These are phyloP conservation scores for Mycena vulgaris DNA, from an alignment of 768 basidiomycete species.

Conservation along the genomic window DNA sequence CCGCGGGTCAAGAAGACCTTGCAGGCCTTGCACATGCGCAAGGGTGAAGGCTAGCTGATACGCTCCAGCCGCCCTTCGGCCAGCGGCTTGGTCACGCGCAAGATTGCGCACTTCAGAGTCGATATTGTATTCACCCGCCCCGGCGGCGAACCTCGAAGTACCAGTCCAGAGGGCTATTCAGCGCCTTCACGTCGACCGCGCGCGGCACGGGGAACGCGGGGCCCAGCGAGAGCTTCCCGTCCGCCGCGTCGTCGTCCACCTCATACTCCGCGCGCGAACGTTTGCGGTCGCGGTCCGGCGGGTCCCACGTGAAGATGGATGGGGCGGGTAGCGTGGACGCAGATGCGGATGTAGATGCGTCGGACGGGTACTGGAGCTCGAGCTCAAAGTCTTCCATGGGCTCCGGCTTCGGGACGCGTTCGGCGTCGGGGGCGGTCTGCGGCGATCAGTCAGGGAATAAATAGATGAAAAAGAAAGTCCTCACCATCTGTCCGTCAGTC, in stretches of 20 bases:
- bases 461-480: neutral
- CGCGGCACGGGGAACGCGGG: neutral
- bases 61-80: no score
- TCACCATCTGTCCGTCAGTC: neutral
- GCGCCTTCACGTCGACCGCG: neutral
- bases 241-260: neutral
- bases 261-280: slow-evolving; percentile 20
- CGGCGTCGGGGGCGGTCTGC: neutral
- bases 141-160: slow-evolving; percentile 16
- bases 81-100: no score
- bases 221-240: neutral
- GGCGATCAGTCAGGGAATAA: neutral
- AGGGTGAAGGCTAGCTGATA: no score
- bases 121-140: neutral
- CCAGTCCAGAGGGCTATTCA: slow-evolving; percentile 18
- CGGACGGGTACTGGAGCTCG: slow-evolving; percentile 27
- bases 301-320: slow-evolving; percentile 20
- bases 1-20: no score
- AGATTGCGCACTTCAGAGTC: neutral
- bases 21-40: no score
- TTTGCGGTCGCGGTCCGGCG: slow-evolving; percentile 8
- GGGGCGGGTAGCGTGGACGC: neutral
- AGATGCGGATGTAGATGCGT: neutral
- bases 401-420: neutral
- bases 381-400: slow-evolving; percentile 17